Evolutionary conservation across 2,329 filamentous ascomycete species (phyloP).

Genomic region (Kalmusia sp.): DNA sequence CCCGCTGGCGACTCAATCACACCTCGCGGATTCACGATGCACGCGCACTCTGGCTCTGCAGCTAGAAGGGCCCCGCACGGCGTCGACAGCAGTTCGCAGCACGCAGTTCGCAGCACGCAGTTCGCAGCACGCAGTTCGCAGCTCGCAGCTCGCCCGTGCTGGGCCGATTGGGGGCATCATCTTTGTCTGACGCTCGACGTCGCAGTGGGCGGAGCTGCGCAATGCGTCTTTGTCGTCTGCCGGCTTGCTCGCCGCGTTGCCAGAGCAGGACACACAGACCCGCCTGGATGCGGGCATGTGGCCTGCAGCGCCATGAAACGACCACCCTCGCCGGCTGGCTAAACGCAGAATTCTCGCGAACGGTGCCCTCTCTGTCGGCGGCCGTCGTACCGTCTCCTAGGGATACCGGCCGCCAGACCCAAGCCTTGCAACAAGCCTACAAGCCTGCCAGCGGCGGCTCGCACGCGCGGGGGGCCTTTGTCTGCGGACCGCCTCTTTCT

Average conservation of each 20-base stretch:
- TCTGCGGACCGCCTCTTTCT: constrained; percentile 4
- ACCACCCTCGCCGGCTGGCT: constrained; percentile 22
- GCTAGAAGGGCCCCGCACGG: constrained; percentile 8
- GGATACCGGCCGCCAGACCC: constrained; percentile 22
- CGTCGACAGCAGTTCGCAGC: constrained; percentile 11
- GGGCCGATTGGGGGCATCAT: constrained; percentile 12
- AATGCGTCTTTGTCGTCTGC: constrained; percentile 17
- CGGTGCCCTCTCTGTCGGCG: constrained; percentile 4
- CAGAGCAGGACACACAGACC: constrained; percentile 24
- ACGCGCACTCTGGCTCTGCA: constrained; percentile 7
- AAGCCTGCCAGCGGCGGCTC: constrained; percentile 10
- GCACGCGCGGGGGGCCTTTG: constrained; percentile 2
- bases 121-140: constrained; percentile 5
- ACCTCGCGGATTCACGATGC: constrained; percentile 9
- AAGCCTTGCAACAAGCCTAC: background rate
- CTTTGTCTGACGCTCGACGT: constrained; percentile 27
- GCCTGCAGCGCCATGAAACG: constrained; percentile 34
- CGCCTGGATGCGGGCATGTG: constrained; percentile 20
- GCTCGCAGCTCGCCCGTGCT: constrained; percentile 9
- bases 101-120: no score
- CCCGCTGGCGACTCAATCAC: constrained; percentile 20
- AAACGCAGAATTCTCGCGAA: constrained; percentile 5
- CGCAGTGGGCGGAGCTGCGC: constrained; percentile 24
- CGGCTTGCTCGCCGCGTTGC: constrained; percentile 15
- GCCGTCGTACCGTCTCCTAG: constrained; percentile 37